Base-by-base conservation (phyloP, 768 basidiomycete genomes). In the Pulveroboletus sp. region DNA sequence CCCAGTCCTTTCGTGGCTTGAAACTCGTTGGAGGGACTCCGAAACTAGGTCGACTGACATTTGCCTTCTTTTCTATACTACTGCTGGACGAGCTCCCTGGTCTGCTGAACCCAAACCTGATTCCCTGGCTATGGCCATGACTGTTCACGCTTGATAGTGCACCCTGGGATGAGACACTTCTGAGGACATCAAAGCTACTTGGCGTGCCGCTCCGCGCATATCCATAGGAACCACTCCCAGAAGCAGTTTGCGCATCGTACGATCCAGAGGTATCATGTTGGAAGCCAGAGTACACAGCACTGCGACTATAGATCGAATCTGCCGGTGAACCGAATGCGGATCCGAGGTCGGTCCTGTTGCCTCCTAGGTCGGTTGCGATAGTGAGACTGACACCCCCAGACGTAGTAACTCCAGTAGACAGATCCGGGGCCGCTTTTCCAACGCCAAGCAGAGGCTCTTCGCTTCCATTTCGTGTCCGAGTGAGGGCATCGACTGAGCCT, bases 91-190 rank as follows among this genome's bases (percentile, higher is more conserved):
- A 42, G 31, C 61, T 66, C 6, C 50, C 57, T 1, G 40, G 35
- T 41, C 48, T 55, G 35, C 54, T 43, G 17, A 61, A 49, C 37
- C 59, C 56, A n/a, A 63, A 57, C 8, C 38, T 49, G 46, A 61
- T 46, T 5, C 61, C 54, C 8, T 54, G 57, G 36, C 50, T 31
- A n/a, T 54, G 60, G 15, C 57, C 55, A 14, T 58, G 55, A 17
- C 49, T 56, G 30, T 62, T 47, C 21, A 39, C 33, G 33, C 54
- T 64, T 10, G 62, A 64, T 14, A 69, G 21, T 24, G 57, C 64
- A 5, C 67, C 67, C 14, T 68, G 64, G 2, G 67, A 67, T 4
- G 65, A 64, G n/a, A 69, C 63, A 13, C 67, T 67, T 41, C 62
- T 39, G 10, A 69, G 46, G 18, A 50, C 44, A 18, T 66, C 60